A percentile compares a stretch with the other conserved stretches of the same genome.
Evolutionary conservation across 1,284 basidiomycete genomes (phyloP).

Genomic region (Stygiomarasmius scandens): DNA sequence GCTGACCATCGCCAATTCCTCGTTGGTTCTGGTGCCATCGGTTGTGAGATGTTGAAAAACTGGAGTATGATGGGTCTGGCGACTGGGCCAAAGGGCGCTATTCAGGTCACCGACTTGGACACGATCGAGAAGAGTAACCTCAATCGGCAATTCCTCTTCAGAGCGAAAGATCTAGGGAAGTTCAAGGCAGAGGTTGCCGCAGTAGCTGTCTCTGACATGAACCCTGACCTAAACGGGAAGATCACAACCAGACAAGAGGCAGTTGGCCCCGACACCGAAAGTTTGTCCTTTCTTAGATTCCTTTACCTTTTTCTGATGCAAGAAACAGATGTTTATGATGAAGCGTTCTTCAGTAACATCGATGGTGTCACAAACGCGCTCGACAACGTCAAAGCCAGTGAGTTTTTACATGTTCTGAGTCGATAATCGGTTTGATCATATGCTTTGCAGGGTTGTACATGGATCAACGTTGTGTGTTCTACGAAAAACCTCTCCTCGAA

Average conservation of each 20-base stretch:
- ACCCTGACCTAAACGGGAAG: conserved; percentile 88
- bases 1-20: conserved; percentile 93
- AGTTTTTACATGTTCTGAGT: conserved; percentile 40
- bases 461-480: conserved; percentile 98
- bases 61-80: conserved; percentile 99
- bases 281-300: conserved; percentile 47
- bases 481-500: conserved; percentile 94
- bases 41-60: conserved; percentile 99
- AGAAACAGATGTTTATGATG: conserved; percentile 81
- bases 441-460: conserved; percentile 82
- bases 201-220: conserved; percentile 94
- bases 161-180: conserved; percentile 94
- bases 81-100: conserved; percentile 78
- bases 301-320: conserved; percentile 11
- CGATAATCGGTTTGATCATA: no score
- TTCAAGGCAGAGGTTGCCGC: conserved; percentile 98
- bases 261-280: conserved; percentile 92
- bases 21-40: conserved; percentile 97
- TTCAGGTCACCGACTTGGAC: conserved; percentile 97
- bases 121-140: conserved; percentile 99
- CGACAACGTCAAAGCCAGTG: conserved; percentile 95
- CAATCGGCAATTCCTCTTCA: conserved; percentile 98
- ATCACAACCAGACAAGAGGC: conserved; percentile 92
- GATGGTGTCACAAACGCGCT: conserved; percentile 99
- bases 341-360: conserved; percentile 86